Conservation (phyloP, 2,329 filamentous ascomycete species). For the Alternaria rosae region DNA sequence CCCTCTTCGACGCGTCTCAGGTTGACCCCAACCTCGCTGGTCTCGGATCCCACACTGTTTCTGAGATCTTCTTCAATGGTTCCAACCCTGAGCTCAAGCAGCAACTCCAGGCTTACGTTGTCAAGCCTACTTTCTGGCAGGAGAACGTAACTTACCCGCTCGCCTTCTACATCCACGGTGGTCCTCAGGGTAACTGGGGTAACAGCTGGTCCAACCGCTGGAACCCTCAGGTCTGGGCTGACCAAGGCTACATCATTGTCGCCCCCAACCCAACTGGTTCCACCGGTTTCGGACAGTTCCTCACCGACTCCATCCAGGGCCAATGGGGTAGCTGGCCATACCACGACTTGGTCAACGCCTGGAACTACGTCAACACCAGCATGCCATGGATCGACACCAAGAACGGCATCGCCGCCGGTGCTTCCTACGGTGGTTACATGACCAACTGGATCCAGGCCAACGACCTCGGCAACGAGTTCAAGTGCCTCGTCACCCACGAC, state of each 20-base stretch:
- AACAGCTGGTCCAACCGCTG: constrained; percentile 83
- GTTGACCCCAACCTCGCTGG: constrained; percentile 71
- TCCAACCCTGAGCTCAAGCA: constrained; percentile 61
- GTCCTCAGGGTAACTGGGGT: constrained; percentile 76
- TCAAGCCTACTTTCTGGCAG: constrained; percentile 71
- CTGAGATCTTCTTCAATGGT: constrained; percentile 76
- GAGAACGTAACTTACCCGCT: constrained; percentile 77
- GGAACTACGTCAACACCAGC: constrained; percentile 74
- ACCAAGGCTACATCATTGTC: constrained; percentile 85
- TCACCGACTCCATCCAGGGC: constrained; percentile 76
- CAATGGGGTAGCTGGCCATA: constrained; percentile 91
- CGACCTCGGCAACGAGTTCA: constrained; percentile 81
- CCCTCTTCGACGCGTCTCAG: constrained; percentile 67
- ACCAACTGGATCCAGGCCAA: constrained; percentile 88
- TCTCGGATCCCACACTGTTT: constrained; percentile 67
- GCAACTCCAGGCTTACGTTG: constrained; percentile 71
- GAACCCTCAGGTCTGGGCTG: constrained; percentile 85
- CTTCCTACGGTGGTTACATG: constrained; percentile 58
- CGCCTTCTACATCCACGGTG: constrained; percentile 81
- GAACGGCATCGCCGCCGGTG: constrained; percentile 77
- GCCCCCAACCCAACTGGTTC: constrained; percentile 84
- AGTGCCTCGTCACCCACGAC: constrained; percentile 87
- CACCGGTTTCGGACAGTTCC: constrained; percentile 81
- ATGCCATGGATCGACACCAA: constrained; percentile 72
- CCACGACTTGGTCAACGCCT: constrained; percentile 79